Base-by-base conservation (phyloP, 768 basidiomycete species). In the Amanita brunnescens region DNA sequence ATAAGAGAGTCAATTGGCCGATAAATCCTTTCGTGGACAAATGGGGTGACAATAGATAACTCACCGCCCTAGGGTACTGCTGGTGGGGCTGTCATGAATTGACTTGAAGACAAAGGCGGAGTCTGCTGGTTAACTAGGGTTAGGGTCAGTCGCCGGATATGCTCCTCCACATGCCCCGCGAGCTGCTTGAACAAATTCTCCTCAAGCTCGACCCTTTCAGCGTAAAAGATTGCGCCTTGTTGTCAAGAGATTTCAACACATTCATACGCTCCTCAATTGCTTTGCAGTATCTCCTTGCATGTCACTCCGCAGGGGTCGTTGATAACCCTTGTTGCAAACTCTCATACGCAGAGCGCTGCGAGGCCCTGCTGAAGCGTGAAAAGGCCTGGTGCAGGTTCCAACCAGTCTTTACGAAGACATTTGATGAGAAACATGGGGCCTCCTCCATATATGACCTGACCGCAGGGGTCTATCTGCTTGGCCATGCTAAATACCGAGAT, bases 361-460 rank as follows among this genome's bases (percentile, higher is more conserved):
- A 54, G 2, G 48, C 55, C 8, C 59, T 73, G 1, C 57, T 51
- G 37, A 49, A 51, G 2, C 55, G 60, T 2, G 65, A 70, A 38
- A 52, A 58, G 1, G 64, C 68, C 0, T 76, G 72, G 72, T 21
- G 53, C 2, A 48, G 54, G 7, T 51, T 67, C 7, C 32, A 53
- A 13, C 55, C 65, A 1, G 54, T 58, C 5, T 71, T 67, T 45
- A 55, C 55, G 2, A 58, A 49, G 29, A 53, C 49, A 0, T 55
- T 73, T 12, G 54, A 58, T 1, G 63, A 71, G 9, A 49, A 53
- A 1, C 64, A 68, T 41, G 37, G 38, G 1, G 59, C 67, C 0
- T 68, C 63, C 2, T 69, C 70, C 5, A 71, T 76, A 26, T 75
- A 74, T 45, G 73, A 76, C 50, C 62, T 76, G 10, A 65, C 66